Conservation (phyloP, 1,284 basidiomycete genomes). For the Ustilago curta region DNA sequence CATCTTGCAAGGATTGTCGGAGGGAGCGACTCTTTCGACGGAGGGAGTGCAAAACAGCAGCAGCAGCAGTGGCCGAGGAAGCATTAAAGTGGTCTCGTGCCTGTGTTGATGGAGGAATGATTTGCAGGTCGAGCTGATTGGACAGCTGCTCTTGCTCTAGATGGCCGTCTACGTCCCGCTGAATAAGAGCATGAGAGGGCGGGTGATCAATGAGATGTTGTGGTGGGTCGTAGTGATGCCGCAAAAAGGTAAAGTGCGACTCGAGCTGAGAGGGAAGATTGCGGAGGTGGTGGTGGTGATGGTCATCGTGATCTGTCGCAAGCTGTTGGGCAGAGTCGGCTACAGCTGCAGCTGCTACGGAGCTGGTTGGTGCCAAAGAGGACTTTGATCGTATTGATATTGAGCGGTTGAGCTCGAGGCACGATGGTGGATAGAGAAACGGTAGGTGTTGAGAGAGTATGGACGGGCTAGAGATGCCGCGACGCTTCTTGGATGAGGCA, state of each 20-base stretch:
- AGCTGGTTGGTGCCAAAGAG: conserved; percentile 29
- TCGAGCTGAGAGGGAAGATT: conserved; percentile 10
- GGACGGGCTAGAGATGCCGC: not conserved
- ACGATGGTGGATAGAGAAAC: conserved; percentile 47
- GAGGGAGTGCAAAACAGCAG: conserved; percentile 10
- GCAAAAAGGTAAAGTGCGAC: conserved; percentile 25
- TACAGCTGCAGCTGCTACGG: conserved; percentile 21
- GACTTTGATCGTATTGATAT: conserved; percentile 19
- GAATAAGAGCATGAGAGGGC: conserved; percentile 11
- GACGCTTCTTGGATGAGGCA: not conserved
- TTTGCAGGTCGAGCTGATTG: not conserved
- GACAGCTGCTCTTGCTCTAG: conserved; percentile 15
- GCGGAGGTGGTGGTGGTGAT: conserved; percentile 12
- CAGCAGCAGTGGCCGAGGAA: conserved; percentile 1
- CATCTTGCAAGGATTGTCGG: conserved; percentile 16
- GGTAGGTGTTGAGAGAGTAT: conserved; percentile 3
- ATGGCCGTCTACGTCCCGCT: conserved; percentile 22
- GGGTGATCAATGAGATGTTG: conserved; percentile 19
- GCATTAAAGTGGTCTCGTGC: not conserved
- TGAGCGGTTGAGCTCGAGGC: conserved; percentile 12
- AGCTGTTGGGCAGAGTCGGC: conserved; percentile 19
- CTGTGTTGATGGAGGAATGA: not conserved
- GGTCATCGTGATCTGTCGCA: conserved; percentile 12
- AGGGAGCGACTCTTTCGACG: conserved; percentile 12
- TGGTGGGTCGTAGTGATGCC: conserved; percentile 31